phyloP scores from a whole-genome alignment of 2,329 filamentous ascomycete species.

The Talaromyces albobiverticillius region DNA sequence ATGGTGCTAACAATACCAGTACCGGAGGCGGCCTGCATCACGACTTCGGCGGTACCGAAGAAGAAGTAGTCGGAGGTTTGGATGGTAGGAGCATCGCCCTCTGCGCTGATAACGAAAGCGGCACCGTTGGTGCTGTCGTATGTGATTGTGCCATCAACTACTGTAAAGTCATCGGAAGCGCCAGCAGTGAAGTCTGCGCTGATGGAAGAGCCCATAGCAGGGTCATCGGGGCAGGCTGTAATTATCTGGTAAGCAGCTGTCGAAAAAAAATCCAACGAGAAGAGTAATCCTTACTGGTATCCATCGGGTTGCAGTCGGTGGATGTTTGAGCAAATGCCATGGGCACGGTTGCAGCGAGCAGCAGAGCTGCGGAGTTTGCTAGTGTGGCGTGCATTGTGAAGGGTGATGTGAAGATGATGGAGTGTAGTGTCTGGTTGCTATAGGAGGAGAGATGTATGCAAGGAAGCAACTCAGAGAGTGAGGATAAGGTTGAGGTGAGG shows the following conservation, averaged over 20 bases:
- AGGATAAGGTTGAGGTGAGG: background rate
- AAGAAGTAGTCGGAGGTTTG: conserved; percentile 94
- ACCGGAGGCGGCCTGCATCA: conserved; percentile 80
- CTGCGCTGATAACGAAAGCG: conserved; percentile 71
- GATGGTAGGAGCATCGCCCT: conserved; percentile 83
- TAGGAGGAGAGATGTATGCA: background rate
- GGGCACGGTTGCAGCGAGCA: conserved; percentile 26
- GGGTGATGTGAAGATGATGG: background rate
- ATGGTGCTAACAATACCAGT: conserved; percentile 88
- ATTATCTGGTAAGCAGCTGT: no score
- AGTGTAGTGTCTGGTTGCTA: background rate
- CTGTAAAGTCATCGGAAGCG: conserved; percentile 67
- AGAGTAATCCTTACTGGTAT: conserved; percentile 26
- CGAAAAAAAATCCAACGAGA: no score
- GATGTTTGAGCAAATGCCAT: conserved; percentile 64
- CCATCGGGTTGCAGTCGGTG: conserved; percentile 69
- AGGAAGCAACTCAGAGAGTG: background rate
- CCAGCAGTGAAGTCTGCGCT: conserved; percentile 46
- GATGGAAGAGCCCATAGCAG: conserved; percentile 59
- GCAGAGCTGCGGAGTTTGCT: conserved; percentile 28
- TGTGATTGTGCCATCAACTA: conserved; percentile 46
- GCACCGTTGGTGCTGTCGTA: conserved; percentile 72
- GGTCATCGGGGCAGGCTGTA: conserved; percentile 64
- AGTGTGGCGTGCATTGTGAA: conserved; percentile 28
- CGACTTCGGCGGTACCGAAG: conserved; percentile 87